These are phyloP conservation scores for Boeremia exigua DNA, from an alignment of 2,329 filamentous ascomycete genomes.

Conservation along the genomic window DNA sequence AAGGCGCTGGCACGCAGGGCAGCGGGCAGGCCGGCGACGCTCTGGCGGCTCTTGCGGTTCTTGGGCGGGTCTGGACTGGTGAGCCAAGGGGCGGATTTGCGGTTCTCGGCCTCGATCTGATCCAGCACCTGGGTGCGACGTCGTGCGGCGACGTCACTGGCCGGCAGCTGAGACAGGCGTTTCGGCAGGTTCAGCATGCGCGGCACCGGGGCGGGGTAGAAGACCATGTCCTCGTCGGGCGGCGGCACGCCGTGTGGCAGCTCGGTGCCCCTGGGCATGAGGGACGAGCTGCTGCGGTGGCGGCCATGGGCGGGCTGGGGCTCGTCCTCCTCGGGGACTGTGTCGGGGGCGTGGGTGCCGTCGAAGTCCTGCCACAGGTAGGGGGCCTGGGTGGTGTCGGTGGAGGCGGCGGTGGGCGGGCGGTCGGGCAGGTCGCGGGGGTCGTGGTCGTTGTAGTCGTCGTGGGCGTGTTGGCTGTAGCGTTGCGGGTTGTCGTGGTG, in stretches of 20 bases:
- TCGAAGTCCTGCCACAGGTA: conserved; percentile 81
- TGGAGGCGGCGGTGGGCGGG: conserved; percentile 61
- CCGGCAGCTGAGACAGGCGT: conserved; percentile 77
- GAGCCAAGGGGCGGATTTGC: conserved; percentile 55
- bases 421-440: conserved; percentile 49
- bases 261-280: conserved; percentile 54
- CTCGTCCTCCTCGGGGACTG: conserved; percentile 41
- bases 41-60: conserved; percentile 44
- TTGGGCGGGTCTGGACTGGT: conserved; percentile 18
- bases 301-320: conserved; percentile 25
- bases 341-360: conserved; percentile 73
- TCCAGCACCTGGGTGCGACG: conserved; percentile 76
- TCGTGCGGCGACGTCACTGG: conserved; percentile 68
- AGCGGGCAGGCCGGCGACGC: conserved; percentile 69
- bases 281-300: conserved; percentile 38
- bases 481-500: too few species aligned
- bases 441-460: conserved; percentile 1
- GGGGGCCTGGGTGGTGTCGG: conserved; percentile 67
- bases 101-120: conserved; percentile 62
- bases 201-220: conserved; percentile 93
- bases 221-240: conserved; percentile 83
- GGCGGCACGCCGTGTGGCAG: conserved; percentile 51
- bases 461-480: too few species aligned
- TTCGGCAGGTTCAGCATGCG: conserved; percentile 92
- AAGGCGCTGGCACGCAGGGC: conserved; percentile 90